Percentiles rank a stretch among this genome's conserved stretches.
These are phyloP conservation scores for Geranium incanum DNA, from an alignment of 441 rosid genomes.

Conservation along the genomic window DNA sequence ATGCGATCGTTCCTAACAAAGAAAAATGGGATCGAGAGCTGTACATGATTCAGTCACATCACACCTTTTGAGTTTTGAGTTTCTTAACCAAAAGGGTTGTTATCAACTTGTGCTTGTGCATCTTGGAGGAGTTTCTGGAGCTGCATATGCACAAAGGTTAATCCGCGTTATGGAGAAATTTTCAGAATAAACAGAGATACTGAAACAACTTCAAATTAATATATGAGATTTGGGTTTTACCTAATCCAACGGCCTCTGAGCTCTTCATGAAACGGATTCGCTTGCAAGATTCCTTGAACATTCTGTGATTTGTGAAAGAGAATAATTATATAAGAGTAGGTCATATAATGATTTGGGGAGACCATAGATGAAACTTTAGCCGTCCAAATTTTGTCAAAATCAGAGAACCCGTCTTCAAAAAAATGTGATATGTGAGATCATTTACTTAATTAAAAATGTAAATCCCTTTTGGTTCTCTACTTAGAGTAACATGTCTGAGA, in stretches of 20 bases:
- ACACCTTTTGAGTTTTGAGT: not conserved
- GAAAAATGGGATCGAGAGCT: not conserved
- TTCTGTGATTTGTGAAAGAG: conserved; percentile 14
- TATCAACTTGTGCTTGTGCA: conserved; percentile 10
- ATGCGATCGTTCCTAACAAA: too few relatives aligned
- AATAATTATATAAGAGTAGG: not conserved
- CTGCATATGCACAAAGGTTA: conserved; percentile 8
- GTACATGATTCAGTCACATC: conserved; percentile 11
- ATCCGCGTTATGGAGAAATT: too few relatives aligned
- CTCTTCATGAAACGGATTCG: conserved; percentile 26
- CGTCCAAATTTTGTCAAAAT: not conserved
- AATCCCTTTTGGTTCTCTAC: not conserved
- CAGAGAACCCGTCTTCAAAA: not conserved
- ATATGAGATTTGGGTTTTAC: conserved; percentile 1
- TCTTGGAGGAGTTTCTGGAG: conserved; percentile 11
- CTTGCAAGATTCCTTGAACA: conserved; percentile 30
- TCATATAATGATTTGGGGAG: not conserved
- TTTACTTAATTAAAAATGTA: not conserved
- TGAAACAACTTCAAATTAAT: not conserved
- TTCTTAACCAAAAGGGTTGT: not conserved
- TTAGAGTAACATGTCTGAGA: too few relatives aligned
- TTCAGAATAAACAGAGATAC: not conserved
- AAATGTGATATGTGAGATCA: not conserved
- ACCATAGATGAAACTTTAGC: not conserved
- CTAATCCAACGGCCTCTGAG: conserved; percentile 23